Evolutionary conservation across 805 yeast species (phyloP), one percentile per base, ranked within the genome.

Genomic region (Teunomyces cretensis): DNA sequence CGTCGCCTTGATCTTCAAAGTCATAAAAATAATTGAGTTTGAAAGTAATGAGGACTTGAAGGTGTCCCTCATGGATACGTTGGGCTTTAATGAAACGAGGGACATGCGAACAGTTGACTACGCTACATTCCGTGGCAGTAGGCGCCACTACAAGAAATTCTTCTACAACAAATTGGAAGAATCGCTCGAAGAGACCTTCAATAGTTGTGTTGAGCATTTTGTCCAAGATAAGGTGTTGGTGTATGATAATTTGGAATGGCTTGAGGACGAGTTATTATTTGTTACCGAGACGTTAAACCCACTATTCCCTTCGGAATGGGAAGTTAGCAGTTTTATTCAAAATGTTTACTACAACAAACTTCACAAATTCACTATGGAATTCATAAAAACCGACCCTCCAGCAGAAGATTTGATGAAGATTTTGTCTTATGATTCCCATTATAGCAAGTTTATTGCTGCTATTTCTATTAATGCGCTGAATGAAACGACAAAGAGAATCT

Each of bases 1-100:
- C 58, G 64, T 67, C 27, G 80, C 84, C 27, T 69, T 90, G 51
- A 81, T 88, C 1, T 82, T 83, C 30, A 80, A 91, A 43, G 61
- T 86, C 39, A 82, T 89, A 33, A 86, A 88, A 52, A 79, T 94
- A 13, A 73, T 94, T 35, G 95, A 90, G 51, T 75, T 70, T 51
- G 99, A 94, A 63, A 88, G 86, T 52, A 72, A 77, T 24, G 89
- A 88, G 57, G 99, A 94, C 57, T 62, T 82, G 48, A 81, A 83
- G 53, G 55, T 50, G 40, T 48, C 43, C 36, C 57, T 65, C 68
- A 75, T 44, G 48, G 44, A 54, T 42, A 64, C 63, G 40, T 57
- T 68, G 45, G 56, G 60, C 19, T 53, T 70, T 24, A 44, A 54
- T 9, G 33, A 50, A 3, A 54, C 55, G 14, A 45, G 42, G 5